Base-by-base conservation (phyloP, 176 grass and related monocot species). In the Tuctoria greenei region DNA sequence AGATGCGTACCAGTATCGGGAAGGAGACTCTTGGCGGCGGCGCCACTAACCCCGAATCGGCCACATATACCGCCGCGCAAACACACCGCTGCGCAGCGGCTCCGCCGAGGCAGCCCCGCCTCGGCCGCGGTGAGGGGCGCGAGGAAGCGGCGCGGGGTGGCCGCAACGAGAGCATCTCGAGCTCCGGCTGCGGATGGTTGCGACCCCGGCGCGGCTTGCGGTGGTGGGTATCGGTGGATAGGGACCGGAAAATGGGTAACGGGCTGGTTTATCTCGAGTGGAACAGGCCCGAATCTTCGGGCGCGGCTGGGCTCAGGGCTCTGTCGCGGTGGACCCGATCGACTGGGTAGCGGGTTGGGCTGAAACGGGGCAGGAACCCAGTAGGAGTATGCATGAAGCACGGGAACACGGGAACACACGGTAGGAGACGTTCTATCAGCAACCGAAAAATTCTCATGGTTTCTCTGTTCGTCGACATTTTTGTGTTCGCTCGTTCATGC, bases 1-100 rank as follows among this genome's bases (percentile, higher is more conserved):
- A 18, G 10, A 64, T 39, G 44, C 67, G 37, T 82, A 82, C 80
- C 39, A 82, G 62, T 47, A 82, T 75, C 25, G 80, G 80, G 2
- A 75, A 75, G 26, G 80, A 82, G 50, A 46, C 70, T 24, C 80
- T 74, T 38, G 27, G 25, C 9, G 62, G 24, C 61, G 20, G 43
- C 6, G 59, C 15, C n/a, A n/a, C n/a, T n/a, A n/a, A n/a, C 45
- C 27, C 69, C 10, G 11, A 36, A 7, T 25, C 26, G 5, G 61
- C 27, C 24, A 38, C 35, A n/a, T 16, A 2, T 20, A 36, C 71
- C 49, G 47, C 50, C 18, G 25, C 61, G 49, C 80, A 16, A 35
- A 56, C 16, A 58, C 24, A 23, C 18, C 21, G 45, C 61, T 20
- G 23, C 2, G 49, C 36, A 11, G 38, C 4, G n/a, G n/a, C 38